Percentiles rank a stretch among this genome's conserved stretches.
These are phyloP conservation scores for Fusarium phyllophilum DNA, from an alignment of 2,329 filamentous ascomycete genomes.

Conservation along the genomic window DNA sequence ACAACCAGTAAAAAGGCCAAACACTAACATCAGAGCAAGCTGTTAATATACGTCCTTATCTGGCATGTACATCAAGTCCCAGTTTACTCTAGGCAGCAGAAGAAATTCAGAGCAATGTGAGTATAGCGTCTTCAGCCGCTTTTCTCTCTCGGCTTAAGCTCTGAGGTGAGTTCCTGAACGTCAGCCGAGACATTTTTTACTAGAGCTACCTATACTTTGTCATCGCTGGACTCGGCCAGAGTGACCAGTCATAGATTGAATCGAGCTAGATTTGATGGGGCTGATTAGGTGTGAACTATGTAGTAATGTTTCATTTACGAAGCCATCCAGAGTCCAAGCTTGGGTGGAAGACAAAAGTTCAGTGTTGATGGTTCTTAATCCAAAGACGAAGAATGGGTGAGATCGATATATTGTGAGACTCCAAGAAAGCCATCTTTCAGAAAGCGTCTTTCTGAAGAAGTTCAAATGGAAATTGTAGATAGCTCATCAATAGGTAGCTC, in stretches of 20 bases:
- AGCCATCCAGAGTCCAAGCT: background rate
- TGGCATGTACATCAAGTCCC: background rate
- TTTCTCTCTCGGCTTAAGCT: constrained; percentile 32
- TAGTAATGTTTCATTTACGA: background rate
- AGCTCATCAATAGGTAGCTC: background rate
- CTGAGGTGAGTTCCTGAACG: background rate
- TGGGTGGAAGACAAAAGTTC: background rate
- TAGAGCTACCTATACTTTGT: background rate
- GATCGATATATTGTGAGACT: background rate
- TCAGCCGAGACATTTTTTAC: background rate
- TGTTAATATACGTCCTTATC: background rate
- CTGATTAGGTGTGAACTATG: background rate
- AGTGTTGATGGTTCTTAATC: background rate
- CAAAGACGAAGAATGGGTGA: background rate
- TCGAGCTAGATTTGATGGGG: background rate
- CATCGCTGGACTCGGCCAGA: background rate
- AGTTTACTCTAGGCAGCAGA: background rate
- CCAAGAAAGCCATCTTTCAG: background rate
- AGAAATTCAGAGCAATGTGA: constrained; percentile 14
- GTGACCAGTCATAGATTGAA: background rate
- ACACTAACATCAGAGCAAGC: constrained; percentile 12
- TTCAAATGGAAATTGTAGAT: background rate
- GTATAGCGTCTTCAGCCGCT: constrained; percentile 25
- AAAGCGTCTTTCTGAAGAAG: background rate
- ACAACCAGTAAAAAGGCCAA: constrained; percentile 32